Evolutionary conservation across 805 yeast species (phyloP).

Genomic region (Wickerhamiella sorbophila): DNA sequence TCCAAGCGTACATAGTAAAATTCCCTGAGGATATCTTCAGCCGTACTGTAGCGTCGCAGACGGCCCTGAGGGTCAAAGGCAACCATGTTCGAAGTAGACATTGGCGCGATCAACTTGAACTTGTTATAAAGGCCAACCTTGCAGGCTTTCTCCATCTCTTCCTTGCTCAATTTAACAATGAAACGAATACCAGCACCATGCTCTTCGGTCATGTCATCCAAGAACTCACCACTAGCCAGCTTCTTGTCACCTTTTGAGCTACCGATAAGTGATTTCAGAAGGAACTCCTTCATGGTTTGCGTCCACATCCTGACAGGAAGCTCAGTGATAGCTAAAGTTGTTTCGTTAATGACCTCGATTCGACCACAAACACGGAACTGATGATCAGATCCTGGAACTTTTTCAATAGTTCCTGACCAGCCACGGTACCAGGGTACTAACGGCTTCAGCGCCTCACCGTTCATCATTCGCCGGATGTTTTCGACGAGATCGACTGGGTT

Average conservation of each 20-base stretch:
- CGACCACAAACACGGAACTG: constrained; percentile 65
- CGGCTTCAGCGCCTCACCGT: constrained; percentile 50
- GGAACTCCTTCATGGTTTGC: constrained; percentile 69
- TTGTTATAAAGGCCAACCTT: constrained; percentile 68
- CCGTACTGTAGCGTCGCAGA: constrained; percentile 64
- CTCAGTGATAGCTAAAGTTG: constrained; percentile 77
- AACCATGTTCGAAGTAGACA: constrained; percentile 78
- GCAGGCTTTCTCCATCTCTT: constrained; percentile 70
- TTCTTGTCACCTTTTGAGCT: constrained; percentile 18
- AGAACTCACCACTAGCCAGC: constrained; percentile 46
- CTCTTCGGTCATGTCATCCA: constrained; percentile 88
- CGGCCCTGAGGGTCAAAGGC: constrained; percentile 86
- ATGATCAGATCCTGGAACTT: constrained; percentile 35
- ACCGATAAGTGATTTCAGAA: constrained; percentile 45
- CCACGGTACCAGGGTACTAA: constrained; percentile 93
- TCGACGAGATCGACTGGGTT: constrained; percentile 73
- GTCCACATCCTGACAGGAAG: constrained; percentile 92
- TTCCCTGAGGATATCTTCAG: constrained; percentile 66
- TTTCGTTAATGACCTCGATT: constrained; percentile 67
- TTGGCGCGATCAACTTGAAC: constrained; percentile 58
- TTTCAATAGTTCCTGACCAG: constrained; percentile 76
- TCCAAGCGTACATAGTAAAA: constrained; percentile 79
- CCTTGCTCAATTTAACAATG: constrained; percentile 55
- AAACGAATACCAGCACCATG: constrained; percentile 69
- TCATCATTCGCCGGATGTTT: constrained; percentile 61